Percentiles rank a stretch among this genome's conserved stretches.
Conservation (phyloP, 305 asterid species). For the Solanum hybrid region DNA sequence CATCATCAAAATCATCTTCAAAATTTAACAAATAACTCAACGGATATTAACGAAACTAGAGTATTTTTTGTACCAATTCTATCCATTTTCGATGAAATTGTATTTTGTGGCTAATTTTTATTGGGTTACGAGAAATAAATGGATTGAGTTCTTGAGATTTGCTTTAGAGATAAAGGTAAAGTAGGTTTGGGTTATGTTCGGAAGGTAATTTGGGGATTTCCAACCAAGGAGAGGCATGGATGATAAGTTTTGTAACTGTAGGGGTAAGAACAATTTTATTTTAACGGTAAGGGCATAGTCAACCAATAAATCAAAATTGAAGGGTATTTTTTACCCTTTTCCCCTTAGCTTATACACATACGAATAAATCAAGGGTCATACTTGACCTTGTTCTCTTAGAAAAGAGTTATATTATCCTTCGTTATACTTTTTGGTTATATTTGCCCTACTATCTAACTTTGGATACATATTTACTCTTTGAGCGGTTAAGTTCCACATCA, state of each 20-base stretch:
- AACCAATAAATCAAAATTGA: background rate
- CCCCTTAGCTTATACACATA: background rate
- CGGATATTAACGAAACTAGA: too few relatives aligned
- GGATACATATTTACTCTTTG: background rate
- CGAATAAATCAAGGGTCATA: background rate
- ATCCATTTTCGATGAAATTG: background rate
- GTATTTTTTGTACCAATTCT: background rate
- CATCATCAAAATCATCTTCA: background rate
- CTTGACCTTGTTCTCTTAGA: background rate
- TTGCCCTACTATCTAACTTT: background rate
- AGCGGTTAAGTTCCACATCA: background rate
- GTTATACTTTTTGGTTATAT: too few relatives aligned
- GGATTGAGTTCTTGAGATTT: background rate
- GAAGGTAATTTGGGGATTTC: too few relatives aligned
- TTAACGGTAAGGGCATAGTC: background rate
- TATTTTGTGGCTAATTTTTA: too few relatives aligned
- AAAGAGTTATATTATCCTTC: too few relatives aligned
- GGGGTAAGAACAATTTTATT: background rate
- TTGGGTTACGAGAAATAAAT: background rate
- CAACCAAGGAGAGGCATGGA: background rate
- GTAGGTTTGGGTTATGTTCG: background rate
- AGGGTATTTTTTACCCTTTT: too few relatives aligned
- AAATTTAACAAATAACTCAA: background rate
- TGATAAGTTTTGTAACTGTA: too few relatives aligned
- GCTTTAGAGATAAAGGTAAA: background rate